Percentiles rank a stretch among this genome's conserved stretches.
Conservation (phyloP, 2,329 filamentous ascomycete genomes). For the Botrytis elliptica region DNA sequence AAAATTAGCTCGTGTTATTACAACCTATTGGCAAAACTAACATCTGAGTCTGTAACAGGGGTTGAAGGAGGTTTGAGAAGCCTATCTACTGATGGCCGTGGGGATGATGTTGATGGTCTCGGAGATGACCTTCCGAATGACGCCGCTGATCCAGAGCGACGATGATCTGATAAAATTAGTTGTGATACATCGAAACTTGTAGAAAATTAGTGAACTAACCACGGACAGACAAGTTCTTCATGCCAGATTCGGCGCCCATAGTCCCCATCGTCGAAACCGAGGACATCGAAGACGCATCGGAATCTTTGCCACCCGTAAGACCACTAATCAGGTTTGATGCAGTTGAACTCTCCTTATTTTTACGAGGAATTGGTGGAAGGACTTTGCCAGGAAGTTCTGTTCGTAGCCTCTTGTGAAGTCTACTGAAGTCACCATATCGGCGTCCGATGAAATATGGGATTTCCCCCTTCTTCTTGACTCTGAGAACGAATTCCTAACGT, state of each 20-base stretch:
- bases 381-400: constrained; percentile 89
- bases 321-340: constrained; percentile 55
- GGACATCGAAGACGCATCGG: constrained; percentile 76
- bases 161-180: constrained; percentile 25
- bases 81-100: constrained; percentile 21
- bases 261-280: constrained; percentile 38
- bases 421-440: constrained; percentile 83
- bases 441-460: constrained; percentile 77
- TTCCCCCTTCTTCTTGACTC: constrained; percentile 75
- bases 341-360: constrained; percentile 80
- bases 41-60: constrained; percentile 13
- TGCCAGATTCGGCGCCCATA: constrained; percentile 25
- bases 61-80: constrained; percentile 1
- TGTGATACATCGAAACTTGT: constrained; percentile 2
- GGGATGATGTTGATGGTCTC: constrained; percentile 12
- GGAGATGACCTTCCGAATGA: constrained; percentile 22
- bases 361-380: constrained; percentile 80
- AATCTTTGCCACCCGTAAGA: constrained; percentile 56
- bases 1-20: neutral
- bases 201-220: constrained; percentile 36
- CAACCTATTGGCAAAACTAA: constrained; percentile 19
- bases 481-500: constrained; percentile 77
- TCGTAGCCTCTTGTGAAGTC: constrained; percentile 74
- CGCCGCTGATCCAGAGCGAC: constrained; percentile 23
- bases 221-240: constrained; percentile 45